These are phyloP conservation scores for Aureobasidium sp. DNA, from an alignment of 2,329 filamentous ascomycete genomes.

Conservation along the genomic window DNA sequence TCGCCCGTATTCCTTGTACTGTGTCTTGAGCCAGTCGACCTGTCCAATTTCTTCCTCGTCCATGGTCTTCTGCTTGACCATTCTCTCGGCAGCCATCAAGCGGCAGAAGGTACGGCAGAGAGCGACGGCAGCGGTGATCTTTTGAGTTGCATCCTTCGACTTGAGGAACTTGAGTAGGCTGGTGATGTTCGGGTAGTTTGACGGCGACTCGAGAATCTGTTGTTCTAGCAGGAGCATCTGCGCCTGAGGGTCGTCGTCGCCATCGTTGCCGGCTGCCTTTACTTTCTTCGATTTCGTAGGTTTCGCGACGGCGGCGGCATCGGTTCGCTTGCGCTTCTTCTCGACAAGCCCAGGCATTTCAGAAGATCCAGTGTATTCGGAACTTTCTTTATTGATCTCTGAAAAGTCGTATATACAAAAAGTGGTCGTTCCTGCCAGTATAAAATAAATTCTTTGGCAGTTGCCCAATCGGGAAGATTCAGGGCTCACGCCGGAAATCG, in stretches of 20 bases:
- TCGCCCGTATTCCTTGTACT: slow-evolving; percentile 59
- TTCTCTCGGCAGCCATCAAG: slow-evolving; percentile 64
- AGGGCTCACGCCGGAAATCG: background rate
- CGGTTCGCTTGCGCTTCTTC: slow-evolving; percentile 39
- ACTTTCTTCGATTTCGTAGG: slow-evolving; percentile 33
- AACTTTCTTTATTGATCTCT: background rate
- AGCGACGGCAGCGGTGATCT: slow-evolving; percentile 63
- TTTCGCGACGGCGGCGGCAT: slow-evolving; percentile 17
- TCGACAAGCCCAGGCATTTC: slow-evolving; percentile 32
- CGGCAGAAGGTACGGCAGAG: slow-evolving; percentile 82
- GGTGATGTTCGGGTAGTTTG: slow-evolving; percentile 87
- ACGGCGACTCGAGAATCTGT: slow-evolving; percentile 75
- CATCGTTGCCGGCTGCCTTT: slow-evolving; percentile 21
- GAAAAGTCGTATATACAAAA: background rate
- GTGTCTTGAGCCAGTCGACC: slow-evolving; percentile 69
- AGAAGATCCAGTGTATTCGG: background rate
- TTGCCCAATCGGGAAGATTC: slow-evolving; percentile 11
- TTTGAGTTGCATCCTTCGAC: slow-evolving; percentile 46
- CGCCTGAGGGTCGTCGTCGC: slow-evolving; percentile 48
- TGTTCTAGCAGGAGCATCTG: slow-evolving; percentile 70
- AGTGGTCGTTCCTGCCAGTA: background rate
- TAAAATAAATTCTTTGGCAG: slow-evolving; percentile 13
- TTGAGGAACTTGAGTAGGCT: slow-evolving; percentile 57
- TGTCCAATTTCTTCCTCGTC: slow-evolving; percentile 70
- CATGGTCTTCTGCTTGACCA: slow-evolving; percentile 58